Evolutionary conservation across 352 stramenopile species (phyloP).

Genomic region (Stramenopiles sp.): DNA sequence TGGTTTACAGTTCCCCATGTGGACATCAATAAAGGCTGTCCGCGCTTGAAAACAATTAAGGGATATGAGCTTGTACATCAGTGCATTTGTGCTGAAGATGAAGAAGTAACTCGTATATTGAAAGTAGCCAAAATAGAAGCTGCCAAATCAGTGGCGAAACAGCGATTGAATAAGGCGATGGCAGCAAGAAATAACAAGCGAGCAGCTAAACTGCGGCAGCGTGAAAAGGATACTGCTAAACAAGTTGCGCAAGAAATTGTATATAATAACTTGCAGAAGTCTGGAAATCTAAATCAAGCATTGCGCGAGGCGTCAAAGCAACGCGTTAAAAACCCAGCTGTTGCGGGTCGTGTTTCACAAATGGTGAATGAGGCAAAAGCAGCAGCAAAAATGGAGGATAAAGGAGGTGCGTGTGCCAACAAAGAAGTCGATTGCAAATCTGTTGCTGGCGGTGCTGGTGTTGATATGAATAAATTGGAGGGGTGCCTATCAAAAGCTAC

Average conservation of each 20-base stretch:
- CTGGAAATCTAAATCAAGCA: no score
- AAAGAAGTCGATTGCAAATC: background rate
- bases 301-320: background rate
- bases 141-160: background rate
- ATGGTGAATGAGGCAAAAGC: background rate
- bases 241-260: background rate
- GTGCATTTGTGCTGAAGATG: slow-evolving; percentile 1
- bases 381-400: background rate
- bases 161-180: background rate
- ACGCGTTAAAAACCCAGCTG: background rate
- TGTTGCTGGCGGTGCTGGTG: background rate
- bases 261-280: no score
- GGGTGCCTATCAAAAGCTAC: background rate
- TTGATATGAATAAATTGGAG: background rate
- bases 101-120: background rate
- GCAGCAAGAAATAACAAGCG: background rate
- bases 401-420: background rate
- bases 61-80: background rate
- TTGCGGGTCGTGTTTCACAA: no score
- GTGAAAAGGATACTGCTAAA: background rate
- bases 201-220: background rate
- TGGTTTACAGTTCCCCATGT: no score
- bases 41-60: no score
- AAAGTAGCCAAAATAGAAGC: background rate
- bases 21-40: no score